phyloP scores from a whole-genome alignment of 371 early-diverging fungal genomes.

The Mortierella sp. region DNA sequence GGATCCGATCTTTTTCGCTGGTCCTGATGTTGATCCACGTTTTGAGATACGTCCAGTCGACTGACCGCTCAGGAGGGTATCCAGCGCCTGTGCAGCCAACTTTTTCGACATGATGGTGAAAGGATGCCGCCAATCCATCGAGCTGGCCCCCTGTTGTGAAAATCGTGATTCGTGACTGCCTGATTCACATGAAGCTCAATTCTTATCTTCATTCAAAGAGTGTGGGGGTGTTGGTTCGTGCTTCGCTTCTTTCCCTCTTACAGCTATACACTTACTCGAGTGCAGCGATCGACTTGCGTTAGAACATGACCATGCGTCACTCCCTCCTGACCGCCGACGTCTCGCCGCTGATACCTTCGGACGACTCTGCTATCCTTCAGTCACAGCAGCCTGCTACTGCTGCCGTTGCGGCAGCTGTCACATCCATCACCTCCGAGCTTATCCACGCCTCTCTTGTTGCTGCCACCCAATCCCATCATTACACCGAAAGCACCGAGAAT shows the following conservation, averaged over 20 bases:
- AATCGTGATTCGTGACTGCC: too few species aligned
- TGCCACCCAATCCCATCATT: slow-evolving; percentile 6
- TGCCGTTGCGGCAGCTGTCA: slow-evolving; percentile 11
- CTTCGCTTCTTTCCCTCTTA: neutral
- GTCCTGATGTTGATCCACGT: neutral
- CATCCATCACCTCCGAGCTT: slow-evolving; percentile 33
- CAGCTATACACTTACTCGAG: too few species aligned
- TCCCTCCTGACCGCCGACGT: slow-evolving; percentile 36
- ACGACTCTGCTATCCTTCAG: slow-evolving; percentile 29
- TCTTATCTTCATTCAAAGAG: too few species aligned
- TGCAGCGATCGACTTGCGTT: too few species aligned
- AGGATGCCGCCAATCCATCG: too few species aligned
- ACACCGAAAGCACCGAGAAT: neutral
- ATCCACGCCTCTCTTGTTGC: slow-evolving; percentile 40
- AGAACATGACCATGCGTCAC: slow-evolving; percentile 29
- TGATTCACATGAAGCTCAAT: too few species aligned
- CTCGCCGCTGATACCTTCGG: slow-evolving; percentile 22
- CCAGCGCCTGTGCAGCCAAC: slow-evolving; percentile 46
- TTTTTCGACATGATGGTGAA: slow-evolving; percentile 49
- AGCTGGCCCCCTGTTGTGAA: too few species aligned
- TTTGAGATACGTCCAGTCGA: neutral
- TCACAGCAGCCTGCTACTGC: slow-evolving; percentile 14
- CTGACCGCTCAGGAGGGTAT: slow-evolving; percentile 27
- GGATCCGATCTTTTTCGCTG: slow-evolving; percentile 2
- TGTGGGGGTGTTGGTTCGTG: neutral